A percentile compares a stretch with the other conserved stretches of the same genome.
Conservation (phyloP, 257 asterid genomes). For the Coffea canephora region DNA sequence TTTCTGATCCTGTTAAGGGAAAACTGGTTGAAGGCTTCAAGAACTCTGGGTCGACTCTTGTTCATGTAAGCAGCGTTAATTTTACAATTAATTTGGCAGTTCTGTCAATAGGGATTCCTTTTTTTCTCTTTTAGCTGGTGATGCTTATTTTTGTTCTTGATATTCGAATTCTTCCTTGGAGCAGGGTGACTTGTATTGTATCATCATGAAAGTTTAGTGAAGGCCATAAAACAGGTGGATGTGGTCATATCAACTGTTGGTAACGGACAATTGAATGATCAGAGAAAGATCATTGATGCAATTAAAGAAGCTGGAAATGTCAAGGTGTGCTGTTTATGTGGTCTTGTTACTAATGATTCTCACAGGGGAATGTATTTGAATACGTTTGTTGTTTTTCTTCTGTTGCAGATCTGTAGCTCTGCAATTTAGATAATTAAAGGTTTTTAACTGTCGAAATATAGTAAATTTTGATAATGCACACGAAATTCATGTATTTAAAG, state of each 20-base stretch:
- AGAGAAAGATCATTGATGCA: constrained; percentile 56
- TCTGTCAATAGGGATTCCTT: background rate
- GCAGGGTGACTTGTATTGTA: constrained; percentile 56
- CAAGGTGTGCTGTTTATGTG: constrained; percentile 34
- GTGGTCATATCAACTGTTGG: constrained; percentile 68
- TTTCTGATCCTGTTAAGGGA: constrained; percentile 65
- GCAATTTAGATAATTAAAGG: too few species aligned
- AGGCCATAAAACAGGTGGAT: constrained; percentile 70
- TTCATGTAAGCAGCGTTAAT: constrained; percentile 37
- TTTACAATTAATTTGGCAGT: too few species aligned
- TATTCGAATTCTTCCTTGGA: background rate
- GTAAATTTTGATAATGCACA: too few species aligned
- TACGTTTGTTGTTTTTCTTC: too few species aligned
- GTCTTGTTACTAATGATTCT: background rate
- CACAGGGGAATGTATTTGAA: background rate
- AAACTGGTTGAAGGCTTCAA: constrained; percentile 57
- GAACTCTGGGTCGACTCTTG: constrained; percentile 51
- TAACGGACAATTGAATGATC: constrained; percentile 45
- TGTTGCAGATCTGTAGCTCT: too few species aligned
- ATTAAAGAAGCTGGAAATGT: constrained; percentile 74
- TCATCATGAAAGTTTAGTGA: constrained; percentile 56
- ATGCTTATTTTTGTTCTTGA: background rate
- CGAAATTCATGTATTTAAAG: too few species aligned
- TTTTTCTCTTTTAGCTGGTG: background rate
- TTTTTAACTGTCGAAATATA: too few species aligned